phyloP scores from a whole-genome alignment of 2,329 filamentous ascomycete genomes.

The Raffaelea arxii region DNA sequence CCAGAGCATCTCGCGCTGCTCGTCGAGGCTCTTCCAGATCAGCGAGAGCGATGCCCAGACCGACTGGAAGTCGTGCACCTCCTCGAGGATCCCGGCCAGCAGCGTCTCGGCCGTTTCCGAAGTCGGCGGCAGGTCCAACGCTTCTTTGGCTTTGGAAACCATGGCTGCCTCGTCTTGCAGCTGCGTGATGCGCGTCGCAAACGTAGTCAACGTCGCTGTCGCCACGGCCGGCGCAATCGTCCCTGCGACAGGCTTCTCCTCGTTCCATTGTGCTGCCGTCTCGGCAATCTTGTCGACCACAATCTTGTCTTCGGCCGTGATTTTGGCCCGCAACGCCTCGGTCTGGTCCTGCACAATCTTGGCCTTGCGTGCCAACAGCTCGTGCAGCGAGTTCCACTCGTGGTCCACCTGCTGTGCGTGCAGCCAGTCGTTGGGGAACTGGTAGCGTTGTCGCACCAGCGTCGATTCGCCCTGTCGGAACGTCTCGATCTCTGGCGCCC shows the following conservation, averaged over 20 bases:
- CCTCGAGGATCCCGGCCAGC: slow-evolving; percentile 80
- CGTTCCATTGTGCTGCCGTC: slow-evolving; percentile 80
- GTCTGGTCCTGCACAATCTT: slow-evolving; percentile 96
- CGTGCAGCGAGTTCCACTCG: slow-evolving; percentile 88
- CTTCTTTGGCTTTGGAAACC: slow-evolving; percentile 94
- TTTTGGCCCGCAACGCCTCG: slow-evolving; percentile 89
- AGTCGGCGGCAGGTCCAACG: slow-evolving; percentile 75
- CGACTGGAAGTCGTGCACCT: slow-evolving; percentile 97
- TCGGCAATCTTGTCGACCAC: slow-evolving; percentile 82
- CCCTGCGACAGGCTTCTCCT: slow-evolving; percentile 93
- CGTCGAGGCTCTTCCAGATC: slow-evolving; percentile 93
- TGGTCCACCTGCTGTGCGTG: slow-evolving; percentile 93
- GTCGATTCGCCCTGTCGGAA: slow-evolving; percentile 95
- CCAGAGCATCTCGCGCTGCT: slow-evolving; percentile 88
- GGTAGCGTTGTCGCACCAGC: slow-evolving; percentile 81
- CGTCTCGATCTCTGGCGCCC: slow-evolving; percentile 91
- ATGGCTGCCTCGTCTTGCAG: slow-evolving; percentile 84
- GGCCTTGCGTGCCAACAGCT: slow-evolving; percentile 82
- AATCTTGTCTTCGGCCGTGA: slow-evolving; percentile 84
- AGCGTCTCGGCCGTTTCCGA: slow-evolving; percentile 72
- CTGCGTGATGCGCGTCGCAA: slow-evolving; percentile 75
- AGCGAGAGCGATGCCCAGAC: slow-evolving; percentile 94
- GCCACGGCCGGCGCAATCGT: slow-evolving; percentile 86
- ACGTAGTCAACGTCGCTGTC: slow-evolving; percentile 68
- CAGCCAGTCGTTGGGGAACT: slow-evolving; percentile 89